Evolutionary conservation across 2,329 filamentous ascomycete species (phyloP).

Genomic region (Septoria petroselini): DNA sequence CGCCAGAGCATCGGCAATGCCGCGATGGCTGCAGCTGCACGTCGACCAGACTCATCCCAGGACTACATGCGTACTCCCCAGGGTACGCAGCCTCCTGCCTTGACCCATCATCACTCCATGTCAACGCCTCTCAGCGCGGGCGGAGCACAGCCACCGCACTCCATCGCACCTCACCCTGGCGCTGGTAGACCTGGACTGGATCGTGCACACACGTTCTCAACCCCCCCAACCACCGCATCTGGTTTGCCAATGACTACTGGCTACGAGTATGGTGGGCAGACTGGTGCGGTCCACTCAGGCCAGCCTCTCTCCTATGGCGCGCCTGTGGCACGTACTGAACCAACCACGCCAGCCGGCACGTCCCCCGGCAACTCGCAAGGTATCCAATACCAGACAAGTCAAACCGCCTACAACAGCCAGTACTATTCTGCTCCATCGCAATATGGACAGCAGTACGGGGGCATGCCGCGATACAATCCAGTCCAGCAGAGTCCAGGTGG

Average conservation of each 20-base stretch:
- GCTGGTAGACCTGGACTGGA: constrained; percentile 69
- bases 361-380: constrained; percentile 77
- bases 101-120: constrained; percentile 69
- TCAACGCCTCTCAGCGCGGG: constrained; percentile 57
- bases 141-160: constrained; percentile 64
- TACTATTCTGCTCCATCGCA: constrained; percentile 72
- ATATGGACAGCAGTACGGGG: constrained; percentile 48
- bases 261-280: constrained; percentile 69
- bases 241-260: constrained; percentile 72
- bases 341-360: constrained; percentile 78
- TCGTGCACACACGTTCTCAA: constrained; percentile 87
- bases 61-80: constrained; percentile 60
- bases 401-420: constrained; percentile 67
- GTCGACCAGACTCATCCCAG: constrained; percentile 54
- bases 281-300: constrained; percentile 52
- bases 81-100: constrained; percentile 61
- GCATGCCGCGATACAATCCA: constrained; percentile 65
- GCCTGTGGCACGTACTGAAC: constrained; percentile 75
- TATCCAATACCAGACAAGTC: constrained; percentile 74
- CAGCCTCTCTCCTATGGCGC: constrained; percentile 81
- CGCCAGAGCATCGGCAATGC: constrained; percentile 57
- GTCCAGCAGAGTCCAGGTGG: constrained; percentile 53
- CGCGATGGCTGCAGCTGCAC: constrained; percentile 78
- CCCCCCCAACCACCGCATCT: constrained; percentile 88
- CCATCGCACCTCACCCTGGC: constrained; percentile 59